A percentile compares a stretch with the other conserved stretches of the same genome.
These are phyloP conservation scores for Fraxinus dipetala DNA, from an alignment of 305 asterid species.

Conservation along the genomic window DNA sequence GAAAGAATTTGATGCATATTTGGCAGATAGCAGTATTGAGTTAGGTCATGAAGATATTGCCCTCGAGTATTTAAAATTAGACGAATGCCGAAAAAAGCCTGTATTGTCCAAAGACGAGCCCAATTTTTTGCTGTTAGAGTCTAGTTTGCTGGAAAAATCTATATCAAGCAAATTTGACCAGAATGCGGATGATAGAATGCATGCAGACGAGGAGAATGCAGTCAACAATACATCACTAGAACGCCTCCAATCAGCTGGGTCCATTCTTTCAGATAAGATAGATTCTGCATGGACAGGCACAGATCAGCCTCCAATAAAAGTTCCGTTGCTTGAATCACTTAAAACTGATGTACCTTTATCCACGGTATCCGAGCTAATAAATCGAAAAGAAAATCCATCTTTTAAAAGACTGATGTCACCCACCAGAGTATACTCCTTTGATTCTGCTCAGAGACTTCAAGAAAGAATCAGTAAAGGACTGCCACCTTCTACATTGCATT, in stretches of 20 bases:
- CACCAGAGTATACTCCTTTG: conserved; percentile 75
- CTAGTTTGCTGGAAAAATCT: conserved; percentile 29
- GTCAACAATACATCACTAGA: conserved; percentile 35
- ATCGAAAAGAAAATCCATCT: conserved; percentile 36
- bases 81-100: conserved; percentile 26
- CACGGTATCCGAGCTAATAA: conserved; percentile 21
- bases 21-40: conserved; percentile 31
- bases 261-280: conserved; percentile 77
- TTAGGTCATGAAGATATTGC: conserved; percentile 35
- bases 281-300: conserved; percentile 94
- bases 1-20: conserved; percentile 35
- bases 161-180: conserved; percentile 19
- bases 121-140: conserved; percentile 23
- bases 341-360: conserved; percentile 34
- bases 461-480: conserved; percentile 64
- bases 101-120: conserved; percentile 27
- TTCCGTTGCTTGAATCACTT: conserved; percentile 25
- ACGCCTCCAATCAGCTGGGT: conserved; percentile 63
- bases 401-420: conserved; percentile 45
- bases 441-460: conserved; percentile 75
- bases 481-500: conserved; percentile 58
- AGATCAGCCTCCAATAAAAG: conserved; percentile 35
- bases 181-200: conserved; percentile 19
- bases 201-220: conserved; percentile 26
- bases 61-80: conserved; percentile 30